Conservation (phyloP, 2,329 filamentous ascomycete genomes). For the Penicillium sp. region DNA sequence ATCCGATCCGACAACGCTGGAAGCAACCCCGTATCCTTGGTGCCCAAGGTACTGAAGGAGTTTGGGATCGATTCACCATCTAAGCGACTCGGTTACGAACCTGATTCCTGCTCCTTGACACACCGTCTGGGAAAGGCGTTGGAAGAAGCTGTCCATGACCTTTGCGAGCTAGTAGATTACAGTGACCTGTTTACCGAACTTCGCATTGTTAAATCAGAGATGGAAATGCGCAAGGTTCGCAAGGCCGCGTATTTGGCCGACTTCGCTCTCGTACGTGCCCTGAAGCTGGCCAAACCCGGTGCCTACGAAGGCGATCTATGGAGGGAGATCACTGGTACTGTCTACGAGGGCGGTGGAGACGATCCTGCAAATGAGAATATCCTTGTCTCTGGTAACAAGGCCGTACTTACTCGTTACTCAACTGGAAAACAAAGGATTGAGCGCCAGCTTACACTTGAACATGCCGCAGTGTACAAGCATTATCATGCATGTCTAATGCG, state of each 20-base stretch:
- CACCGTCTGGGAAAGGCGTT: slow-evolving; percentile 29
- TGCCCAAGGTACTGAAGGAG: slow-evolving; percentile 25
- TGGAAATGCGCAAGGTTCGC: slow-evolving; percentile 23
- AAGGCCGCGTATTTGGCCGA: slow-evolving; percentile 33
- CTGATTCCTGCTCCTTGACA: slow-evolving; percentile 37
- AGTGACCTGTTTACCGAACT: slow-evolving; percentile 29
- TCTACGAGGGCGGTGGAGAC: slow-evolving; percentile 35
- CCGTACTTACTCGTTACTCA: slow-evolving; percentile 30
- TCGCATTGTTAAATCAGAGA: slow-evolving; percentile 30
- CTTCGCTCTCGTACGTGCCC: slow-evolving; percentile 30
- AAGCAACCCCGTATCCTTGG: slow-evolving; percentile 28
- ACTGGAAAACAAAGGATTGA: slow-evolving; percentile 29
- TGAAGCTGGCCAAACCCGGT: slow-evolving; percentile 33
- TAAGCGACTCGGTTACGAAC: slow-evolving; percentile 29
- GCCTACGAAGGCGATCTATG: slow-evolving; percentile 35
- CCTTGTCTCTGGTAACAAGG: slow-evolving; percentile 31
- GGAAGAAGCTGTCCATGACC: slow-evolving; percentile 25
- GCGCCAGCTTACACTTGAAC: slow-evolving; percentile 30
- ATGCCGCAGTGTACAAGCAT: slow-evolving; percentile 32
- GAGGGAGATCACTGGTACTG: slow-evolving; percentile 31
- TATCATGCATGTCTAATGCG: slow-evolving; percentile 33
- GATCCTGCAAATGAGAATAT: slow-evolving; percentile 34
- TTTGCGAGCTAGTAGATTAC: slow-evolving; percentile 28
- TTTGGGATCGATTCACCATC: slow-evolving; percentile 27
- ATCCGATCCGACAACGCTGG: slow-evolving; percentile 27